Conservation (phyloP, 768 basidiomycete species). For the Mycena vulgaris region DNA sequence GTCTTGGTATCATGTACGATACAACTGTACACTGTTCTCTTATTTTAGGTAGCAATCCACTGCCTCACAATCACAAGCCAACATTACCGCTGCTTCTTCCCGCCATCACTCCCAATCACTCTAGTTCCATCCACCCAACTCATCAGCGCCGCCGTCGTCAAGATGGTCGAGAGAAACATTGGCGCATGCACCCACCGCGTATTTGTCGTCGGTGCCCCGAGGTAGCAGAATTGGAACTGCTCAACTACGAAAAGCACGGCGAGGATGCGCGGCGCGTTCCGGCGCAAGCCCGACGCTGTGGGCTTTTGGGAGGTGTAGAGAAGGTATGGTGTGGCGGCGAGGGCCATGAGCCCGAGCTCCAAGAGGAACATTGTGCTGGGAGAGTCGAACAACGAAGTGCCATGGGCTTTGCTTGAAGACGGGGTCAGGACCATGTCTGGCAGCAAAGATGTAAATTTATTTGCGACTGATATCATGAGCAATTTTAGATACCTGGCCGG, state of each 20-base stretch:
- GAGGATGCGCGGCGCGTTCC: slow-evolving; percentile 20
- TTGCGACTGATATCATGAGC: slow-evolving; percentile 20
- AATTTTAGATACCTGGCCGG: slow-evolving; percentile 22
- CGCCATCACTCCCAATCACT: slow-evolving; percentile 20
- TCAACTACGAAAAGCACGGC: slow-evolving; percentile 20
- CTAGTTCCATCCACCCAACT: slow-evolving; percentile 23
- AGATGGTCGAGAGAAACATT: slow-evolving; percentile 24
- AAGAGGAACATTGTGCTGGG: slow-evolving; percentile 21
- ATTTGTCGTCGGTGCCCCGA: slow-evolving; percentile 22
- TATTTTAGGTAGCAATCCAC: slow-evolving; percentile 11
- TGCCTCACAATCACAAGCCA: slow-evolving; percentile 16
- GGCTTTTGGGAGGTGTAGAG: slow-evolving; percentile 19
- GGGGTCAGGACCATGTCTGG: slow-evolving; percentile 22
- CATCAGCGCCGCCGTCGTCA: slow-evolving; percentile 21
- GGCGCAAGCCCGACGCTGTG: slow-evolving; percentile 22
- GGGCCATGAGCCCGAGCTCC: slow-evolving; percentile 24
- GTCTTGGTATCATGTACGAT: slow-evolving; percentile 19
- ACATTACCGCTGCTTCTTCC: slow-evolving; percentile 18
- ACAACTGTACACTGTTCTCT: slow-evolving; percentile 23
- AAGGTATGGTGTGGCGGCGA: slow-evolving; percentile 22
- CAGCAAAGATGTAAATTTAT: slow-evolving; percentile 19
- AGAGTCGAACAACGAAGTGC: slow-evolving; percentile 23
- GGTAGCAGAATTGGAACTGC: slow-evolving; percentile 25
- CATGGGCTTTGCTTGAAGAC: slow-evolving; percentile 23
- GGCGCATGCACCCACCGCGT: slow-evolving; percentile 24